Evolutionary conservation across 164 flowering plant species (phyloP).

Genomic region (Chimonanthus praecox): DNA sequence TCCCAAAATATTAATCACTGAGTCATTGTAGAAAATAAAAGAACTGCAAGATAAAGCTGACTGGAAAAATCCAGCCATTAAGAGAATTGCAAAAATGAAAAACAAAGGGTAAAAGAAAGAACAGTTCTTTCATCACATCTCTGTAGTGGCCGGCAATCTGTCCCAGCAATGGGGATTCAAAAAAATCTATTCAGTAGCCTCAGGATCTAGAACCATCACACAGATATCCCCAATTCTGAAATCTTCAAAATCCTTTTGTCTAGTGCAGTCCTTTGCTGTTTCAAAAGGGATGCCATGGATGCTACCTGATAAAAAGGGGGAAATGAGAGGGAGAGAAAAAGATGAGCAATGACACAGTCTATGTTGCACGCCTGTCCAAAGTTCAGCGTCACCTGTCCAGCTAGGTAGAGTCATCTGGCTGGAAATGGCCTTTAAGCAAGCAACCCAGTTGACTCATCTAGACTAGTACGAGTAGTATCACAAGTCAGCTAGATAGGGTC

Average conservation of each 20-base stretch:
- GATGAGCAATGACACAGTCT: too few relatives aligned
- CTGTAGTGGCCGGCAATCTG: background rate
- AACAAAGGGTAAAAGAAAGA: background rate
- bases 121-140: background rate
- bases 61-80: background rate
- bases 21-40: background rate
- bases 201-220: constrained; percentile 24
- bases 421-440: too few relatives aligned
- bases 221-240: constrained; percentile 76
- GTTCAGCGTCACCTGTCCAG: too few relatives aligned
- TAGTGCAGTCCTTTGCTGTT: constrained; percentile 44
- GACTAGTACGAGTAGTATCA: background rate
- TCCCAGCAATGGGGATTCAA: background rate
- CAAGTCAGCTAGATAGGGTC: background rate
- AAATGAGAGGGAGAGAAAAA: background rate
- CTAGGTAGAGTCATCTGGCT: too few relatives aligned
- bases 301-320: constrained; percentile 56
- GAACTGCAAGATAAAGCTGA: background rate
- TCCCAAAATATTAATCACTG: background rate
- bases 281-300: constrained; percentile 57
- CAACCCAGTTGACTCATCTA: too few relatives aligned
- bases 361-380: too few relatives aligned
- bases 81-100: background rate
- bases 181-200: background rate
- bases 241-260: constrained; percentile 61